Evolutionary conservation across 2,329 filamentous ascomycete species (phyloP).

Genomic region (Dichotomopilus funicola): DNA sequence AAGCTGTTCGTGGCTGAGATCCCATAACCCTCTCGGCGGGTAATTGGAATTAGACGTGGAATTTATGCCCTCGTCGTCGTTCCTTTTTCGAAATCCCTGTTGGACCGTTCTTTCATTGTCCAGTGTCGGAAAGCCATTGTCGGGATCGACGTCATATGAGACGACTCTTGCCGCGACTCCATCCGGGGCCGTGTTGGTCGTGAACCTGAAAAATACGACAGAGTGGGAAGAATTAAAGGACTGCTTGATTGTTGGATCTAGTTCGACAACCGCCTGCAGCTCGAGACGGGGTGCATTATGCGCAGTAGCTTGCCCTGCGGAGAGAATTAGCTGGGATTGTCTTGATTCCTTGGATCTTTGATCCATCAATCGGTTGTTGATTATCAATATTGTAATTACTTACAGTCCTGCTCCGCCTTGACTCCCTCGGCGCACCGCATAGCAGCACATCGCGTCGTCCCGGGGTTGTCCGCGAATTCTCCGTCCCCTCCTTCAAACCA

Average conservation of each 20-base stretch:
- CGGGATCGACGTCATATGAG: not conserved
- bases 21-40: not conserved
- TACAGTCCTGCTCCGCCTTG: conserved; percentile 20
- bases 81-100: not conserved
- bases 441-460: conserved; percentile 17
- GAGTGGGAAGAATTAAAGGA: not conserved
- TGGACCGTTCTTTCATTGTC: not conserved
- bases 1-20: not conserved
- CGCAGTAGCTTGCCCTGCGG: not conserved
- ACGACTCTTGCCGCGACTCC: not conserved
- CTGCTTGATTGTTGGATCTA: not conserved
- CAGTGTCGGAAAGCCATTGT: not conserved
- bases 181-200: not conserved
- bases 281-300: not conserved
- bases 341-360: not conserved
- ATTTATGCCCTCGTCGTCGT: not conserved
- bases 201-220: not conserved
- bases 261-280: not conserved
- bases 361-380: not conserved
- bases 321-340: not conserved
- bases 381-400: not conserved
- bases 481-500: conserved; percentile 26
- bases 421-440: conserved; percentile 3
- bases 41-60: not conserved
- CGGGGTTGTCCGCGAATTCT: not conserved